Percentiles rank a stretch among this genome's conserved stretches.
Conservation (phyloP, 2,329 filamentous ascomycete genomes). For the Diaporthe sp. region DNA sequence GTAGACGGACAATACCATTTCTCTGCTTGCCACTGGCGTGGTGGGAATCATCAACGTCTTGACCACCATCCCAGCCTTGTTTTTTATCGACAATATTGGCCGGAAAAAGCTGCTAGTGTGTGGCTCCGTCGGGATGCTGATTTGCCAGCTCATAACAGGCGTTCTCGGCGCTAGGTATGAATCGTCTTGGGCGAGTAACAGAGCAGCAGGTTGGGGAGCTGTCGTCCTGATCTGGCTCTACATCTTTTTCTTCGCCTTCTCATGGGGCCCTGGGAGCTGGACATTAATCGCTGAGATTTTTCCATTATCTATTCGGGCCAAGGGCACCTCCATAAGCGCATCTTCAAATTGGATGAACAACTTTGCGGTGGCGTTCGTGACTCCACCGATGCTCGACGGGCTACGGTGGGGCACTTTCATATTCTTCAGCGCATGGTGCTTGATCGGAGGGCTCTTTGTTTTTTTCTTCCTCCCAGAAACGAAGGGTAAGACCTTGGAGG, state of each 20-base stretch:
- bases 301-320: conserved; percentile 51
- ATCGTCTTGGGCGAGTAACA: conserved; percentile 5
- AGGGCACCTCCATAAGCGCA: conserved; percentile 50
- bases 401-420: conserved; percentile 69
- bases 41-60: conserved; percentile 65
- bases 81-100: conserved; percentile 7
- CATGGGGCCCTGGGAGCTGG: conserved; percentile 16
- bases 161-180: conserved; percentile 42
- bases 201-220: conserved; percentile 15
- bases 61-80: conserved; percentile 45
- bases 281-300: conserved; percentile 48
- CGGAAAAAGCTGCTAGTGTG: conserved; percentile 38
- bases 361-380: conserved; percentile 52
- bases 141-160: conserved; percentile 43
- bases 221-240: conserved; percentile 37
- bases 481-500: conserved; percentile 59
- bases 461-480: conserved; percentile 70
- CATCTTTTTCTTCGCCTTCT: conserved; percentile 29
- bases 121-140: conserved; percentile 37
- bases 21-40: conserved; percentile 69
- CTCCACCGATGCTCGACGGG: conserved; percentile 10
- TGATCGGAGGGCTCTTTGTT: conserved; percentile 66
- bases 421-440: conserved; percentile 67
- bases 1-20: conserved; percentile 64
- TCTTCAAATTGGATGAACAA: conserved; percentile 54